These are phyloP conservation scores for Claviceps pazoutovae DNA, from an alignment of 2,329 filamentous ascomycete genomes.

Conservation along the genomic window DNA sequence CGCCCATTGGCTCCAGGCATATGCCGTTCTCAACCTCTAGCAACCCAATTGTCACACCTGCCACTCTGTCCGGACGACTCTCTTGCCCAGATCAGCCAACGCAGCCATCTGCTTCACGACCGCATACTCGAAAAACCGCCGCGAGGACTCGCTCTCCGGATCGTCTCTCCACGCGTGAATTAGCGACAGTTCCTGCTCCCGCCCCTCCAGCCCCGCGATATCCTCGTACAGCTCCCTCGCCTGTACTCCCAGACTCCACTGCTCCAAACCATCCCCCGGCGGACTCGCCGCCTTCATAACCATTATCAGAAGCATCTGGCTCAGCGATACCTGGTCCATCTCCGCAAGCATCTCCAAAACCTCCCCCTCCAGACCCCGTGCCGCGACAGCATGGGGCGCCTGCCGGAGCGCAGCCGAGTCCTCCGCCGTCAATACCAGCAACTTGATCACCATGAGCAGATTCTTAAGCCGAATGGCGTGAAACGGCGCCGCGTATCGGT, in stretches of 20 bases:
- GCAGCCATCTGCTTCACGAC: constrained; percentile 33
- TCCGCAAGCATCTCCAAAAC: constrained; percentile 21
- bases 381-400: constrained; percentile 13
- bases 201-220: constrained; percentile 30
- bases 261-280: constrained; percentile 24
- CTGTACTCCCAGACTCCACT: constrained; percentile 30
- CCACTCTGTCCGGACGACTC: constrained; percentile 29
- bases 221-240: constrained; percentile 35
- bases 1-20: not conserved
- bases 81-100: constrained; percentile 32
- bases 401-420: constrained; percentile 15
- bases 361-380: constrained; percentile 11
- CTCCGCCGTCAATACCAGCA: constrained; percentile 35
- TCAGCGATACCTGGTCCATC: constrained; percentile 38
- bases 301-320: constrained; percentile 38
- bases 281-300: constrained; percentile 29
- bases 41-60: constrained; percentile 1
- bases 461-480: constrained; percentile 35
- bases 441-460: constrained; percentile 35
- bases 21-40: no score
- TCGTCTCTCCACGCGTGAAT: constrained; percentile 30
- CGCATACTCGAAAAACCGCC: constrained; percentile 34
- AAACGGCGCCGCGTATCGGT: constrained; percentile 35
- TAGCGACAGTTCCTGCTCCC: constrained; percentile 29
- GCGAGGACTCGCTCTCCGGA: constrained; percentile 24